Conservation (phyloP, 2,329 filamentous ascomycete species). For the Rhynchosporium agropyri region DNA sequence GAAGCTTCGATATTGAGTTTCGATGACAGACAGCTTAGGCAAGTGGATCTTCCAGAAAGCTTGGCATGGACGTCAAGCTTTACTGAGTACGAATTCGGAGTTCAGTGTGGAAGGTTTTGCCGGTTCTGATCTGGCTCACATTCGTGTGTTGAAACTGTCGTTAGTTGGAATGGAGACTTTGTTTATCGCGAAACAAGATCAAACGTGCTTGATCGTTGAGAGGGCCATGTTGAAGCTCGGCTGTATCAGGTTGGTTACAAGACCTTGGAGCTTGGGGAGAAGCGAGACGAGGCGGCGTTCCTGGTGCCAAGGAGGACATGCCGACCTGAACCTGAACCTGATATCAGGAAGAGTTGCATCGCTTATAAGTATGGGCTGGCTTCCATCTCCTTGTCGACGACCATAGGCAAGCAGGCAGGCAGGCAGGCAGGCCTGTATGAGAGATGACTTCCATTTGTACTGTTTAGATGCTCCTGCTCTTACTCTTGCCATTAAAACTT, state of each 20-base stretch:
- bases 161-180: constrained; percentile 4
- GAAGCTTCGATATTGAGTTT: constrained; percentile 2
- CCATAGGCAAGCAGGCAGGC: no score
- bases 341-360: neutral
- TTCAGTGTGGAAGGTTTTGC: constrained; percentile 16
- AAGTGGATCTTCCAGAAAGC: constrained; percentile 13
- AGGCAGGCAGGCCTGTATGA: no score
- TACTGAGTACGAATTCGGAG: constrained; percentile 16
- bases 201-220: constrained; percentile 16
- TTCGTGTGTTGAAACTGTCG: neutral
- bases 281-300: neutral
- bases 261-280: neutral
- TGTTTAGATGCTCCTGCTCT: no score
- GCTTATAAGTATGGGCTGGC: no score
- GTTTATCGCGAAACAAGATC: constrained; percentile 23
- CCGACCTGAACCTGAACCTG: neutral
- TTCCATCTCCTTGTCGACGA: no score
- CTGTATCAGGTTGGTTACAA: constrained; percentile 17
- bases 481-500: no score
- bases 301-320: neutral
- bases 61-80: constrained; percentile 24
- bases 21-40: constrained; percentile 1
- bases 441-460: no score
- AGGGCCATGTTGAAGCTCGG: constrained; percentile 14
- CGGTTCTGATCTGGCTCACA: constrained; percentile 2